Percentiles rank a stretch among this genome's conserved stretches.
Conservation (phyloP, 1,284 basidiomycete genomes). For the Melampsora larici-populina region DNA sequence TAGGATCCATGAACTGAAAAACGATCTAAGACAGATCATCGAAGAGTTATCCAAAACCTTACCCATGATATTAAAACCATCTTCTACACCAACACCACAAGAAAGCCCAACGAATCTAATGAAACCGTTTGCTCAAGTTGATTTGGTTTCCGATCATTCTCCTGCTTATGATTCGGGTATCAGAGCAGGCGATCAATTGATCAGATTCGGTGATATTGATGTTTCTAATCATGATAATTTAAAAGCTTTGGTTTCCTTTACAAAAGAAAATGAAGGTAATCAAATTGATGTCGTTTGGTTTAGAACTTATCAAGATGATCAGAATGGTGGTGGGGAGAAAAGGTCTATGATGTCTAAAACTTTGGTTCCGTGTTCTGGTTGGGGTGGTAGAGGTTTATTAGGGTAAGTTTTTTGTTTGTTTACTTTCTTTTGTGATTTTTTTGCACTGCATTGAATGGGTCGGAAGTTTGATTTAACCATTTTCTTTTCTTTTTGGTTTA, state of each 20-base stretch:
- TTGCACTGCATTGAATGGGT: too few species aligned
- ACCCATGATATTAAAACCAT: not conserved
- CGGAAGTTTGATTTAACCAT: too few species aligned
- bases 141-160: conserved; percentile 7
- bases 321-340: not conserved
- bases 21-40: conserved; percentile 4
- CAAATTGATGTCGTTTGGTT: conserved; percentile 25
- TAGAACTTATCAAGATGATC: conserved; percentile 1
- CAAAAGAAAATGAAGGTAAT: conserved; percentile 13
- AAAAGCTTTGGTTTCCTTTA: conserved; percentile 7
- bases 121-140: conserved; percentile 28
- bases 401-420: conserved; percentile 8
- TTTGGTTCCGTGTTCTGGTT: conserved; percentile 20
- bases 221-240: conserved; percentile 23
- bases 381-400: conserved; percentile 35
- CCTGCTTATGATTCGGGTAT: conserved; percentile 27
- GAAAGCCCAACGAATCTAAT: not conserved
- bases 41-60: conserved; percentile 20
- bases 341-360: conserved; percentile 20
- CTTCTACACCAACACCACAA: not conserved
- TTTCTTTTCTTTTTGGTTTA: too few species aligned
- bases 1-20: conserved; percentile 31
- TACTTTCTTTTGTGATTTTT: not conserved
- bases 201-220: conserved; percentile 14
- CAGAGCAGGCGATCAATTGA: conserved; percentile 7